phyloP scores from a whole-genome alignment of 768 basidiomycete genomes.

The Suillus tomentosus region DNA sequence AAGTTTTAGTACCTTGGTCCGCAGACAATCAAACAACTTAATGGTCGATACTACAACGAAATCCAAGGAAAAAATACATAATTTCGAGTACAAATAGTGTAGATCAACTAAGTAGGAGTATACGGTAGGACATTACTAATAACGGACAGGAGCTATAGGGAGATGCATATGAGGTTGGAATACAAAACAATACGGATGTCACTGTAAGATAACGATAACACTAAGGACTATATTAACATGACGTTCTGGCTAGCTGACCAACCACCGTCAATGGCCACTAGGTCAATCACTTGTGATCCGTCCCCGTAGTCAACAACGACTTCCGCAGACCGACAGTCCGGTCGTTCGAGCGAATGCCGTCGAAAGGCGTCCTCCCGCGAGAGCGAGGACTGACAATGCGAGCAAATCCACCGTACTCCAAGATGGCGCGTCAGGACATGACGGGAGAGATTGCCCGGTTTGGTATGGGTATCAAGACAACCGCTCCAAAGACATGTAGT shows the following conservation, averaged over 20 bases:
- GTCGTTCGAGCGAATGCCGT: neutral
- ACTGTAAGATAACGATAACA: neutral
- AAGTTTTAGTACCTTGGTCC: neutral
- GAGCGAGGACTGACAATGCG: neutral
- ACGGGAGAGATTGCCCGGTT: neutral
- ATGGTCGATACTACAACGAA: neutral
- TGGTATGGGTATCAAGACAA: neutral
- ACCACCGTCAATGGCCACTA: neutral
- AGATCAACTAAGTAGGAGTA: neutral
- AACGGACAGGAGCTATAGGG: neutral
- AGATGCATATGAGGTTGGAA: neutral
- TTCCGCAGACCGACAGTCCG: neutral
- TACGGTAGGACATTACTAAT: neutral
- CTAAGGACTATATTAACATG: neutral
- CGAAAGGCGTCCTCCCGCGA: constrained; percentile 2
- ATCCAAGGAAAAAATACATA: neutral
- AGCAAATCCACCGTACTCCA: neutral
- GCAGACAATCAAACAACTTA: neutral
- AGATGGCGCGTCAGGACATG: neutral
- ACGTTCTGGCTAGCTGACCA: neutral
- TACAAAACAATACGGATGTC: neutral
- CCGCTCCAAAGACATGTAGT: neutral
- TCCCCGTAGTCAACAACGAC: neutral
- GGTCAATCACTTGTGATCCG: neutral
- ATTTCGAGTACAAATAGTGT: neutral